These are phyloP conservation scores for Apodospora peruviana DNA, from an alignment of 495 filamentous ascomycete genomes.

Conservation along the genomic window DNA sequence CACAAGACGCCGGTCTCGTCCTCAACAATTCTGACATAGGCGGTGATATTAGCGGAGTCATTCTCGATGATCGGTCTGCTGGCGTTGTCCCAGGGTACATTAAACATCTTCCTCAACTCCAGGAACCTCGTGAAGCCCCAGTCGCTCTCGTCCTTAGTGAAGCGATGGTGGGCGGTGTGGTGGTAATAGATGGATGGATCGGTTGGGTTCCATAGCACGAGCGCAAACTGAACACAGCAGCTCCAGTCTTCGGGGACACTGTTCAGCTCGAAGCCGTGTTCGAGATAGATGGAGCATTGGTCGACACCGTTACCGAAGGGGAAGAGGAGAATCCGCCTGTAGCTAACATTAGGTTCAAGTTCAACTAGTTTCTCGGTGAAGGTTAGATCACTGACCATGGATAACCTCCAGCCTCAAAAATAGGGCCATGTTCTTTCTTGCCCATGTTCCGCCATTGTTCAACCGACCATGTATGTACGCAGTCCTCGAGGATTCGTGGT, in stretches of 20 bases:
- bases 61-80: constrained; percentile 84
- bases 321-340: constrained; percentile 89
- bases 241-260: constrained; percentile 80
- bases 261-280: constrained; percentile 73
- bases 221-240: constrained; percentile 89
- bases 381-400: constrained; percentile 62
- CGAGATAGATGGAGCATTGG: constrained; percentile 89
- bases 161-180: constrained; percentile 76
- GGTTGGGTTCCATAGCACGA: constrained; percentile 90
- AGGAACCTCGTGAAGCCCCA: constrained; percentile 97
- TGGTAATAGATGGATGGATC: constrained; percentile 71
- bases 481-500: constrained; percentile 72
- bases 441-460: constrained; percentile 67
- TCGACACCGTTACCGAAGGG: constrained; percentile 91
- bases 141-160: constrained; percentile 93
- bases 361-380: constrained; percentile 6
- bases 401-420: constrained; percentile 78
- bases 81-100: constrained; percentile 49
- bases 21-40: constrained; percentile 89
- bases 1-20: constrained; percentile 98
- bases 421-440: constrained; percentile 78
- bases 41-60: constrained; percentile 79
- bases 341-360: constrained; percentile 17
- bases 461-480: constrained; percentile 77
- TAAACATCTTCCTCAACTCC: constrained; percentile 78